These are phyloP conservation scores for Arthrinium phaeospermum DNA, from an alignment of 2,329 filamentous ascomycete genomes.

Conservation along the genomic window DNA sequence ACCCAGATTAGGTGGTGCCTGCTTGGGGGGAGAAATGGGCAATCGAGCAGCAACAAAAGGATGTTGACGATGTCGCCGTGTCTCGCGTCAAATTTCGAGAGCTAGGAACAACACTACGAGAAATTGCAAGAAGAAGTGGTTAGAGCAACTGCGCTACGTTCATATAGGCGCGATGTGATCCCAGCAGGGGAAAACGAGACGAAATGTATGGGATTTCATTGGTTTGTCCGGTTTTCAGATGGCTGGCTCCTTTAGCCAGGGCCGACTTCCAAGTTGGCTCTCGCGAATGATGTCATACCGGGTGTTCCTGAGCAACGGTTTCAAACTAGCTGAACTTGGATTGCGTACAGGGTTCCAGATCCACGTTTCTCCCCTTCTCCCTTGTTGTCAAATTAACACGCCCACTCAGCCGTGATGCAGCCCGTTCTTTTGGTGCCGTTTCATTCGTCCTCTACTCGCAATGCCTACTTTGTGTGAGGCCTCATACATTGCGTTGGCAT, in stretches of 20 bases:
- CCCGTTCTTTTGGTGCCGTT: conserved; percentile 7
- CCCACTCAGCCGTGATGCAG: conserved; percentile 2
- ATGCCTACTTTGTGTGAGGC: not conserved
- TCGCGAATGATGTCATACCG: conserved; percentile 2
- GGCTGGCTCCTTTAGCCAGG: not conserved
- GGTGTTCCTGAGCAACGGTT: conserved; percentile 11
- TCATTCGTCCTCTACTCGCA: not conserved
- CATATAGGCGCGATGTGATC: not conserved
- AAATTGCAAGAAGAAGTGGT: not conserved
- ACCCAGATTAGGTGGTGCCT: not conserved
- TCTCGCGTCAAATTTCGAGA: not conserved
- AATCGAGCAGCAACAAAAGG: not conserved
- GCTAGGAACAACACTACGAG: not conserved
- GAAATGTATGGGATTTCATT: not conserved
- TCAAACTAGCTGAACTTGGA: conserved; percentile 14
- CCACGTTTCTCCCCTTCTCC: conserved; percentile 1
- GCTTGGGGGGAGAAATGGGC: not conserved
- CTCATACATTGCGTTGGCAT: not conserved
- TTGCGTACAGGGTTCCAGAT: not conserved
- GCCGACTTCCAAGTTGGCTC: not conserved
- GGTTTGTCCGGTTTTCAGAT: not conserved
- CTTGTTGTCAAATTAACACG: conserved; percentile 5
- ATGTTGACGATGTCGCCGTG: not conserved
- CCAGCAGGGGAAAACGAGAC: not conserved
- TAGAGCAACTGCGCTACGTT: not conserved